Evolutionary conservation across 2,329 filamentous ascomycete species (phyloP), one percentile per base, ranked within the genome.

Genomic region (Talaromyces sp.): DNA sequence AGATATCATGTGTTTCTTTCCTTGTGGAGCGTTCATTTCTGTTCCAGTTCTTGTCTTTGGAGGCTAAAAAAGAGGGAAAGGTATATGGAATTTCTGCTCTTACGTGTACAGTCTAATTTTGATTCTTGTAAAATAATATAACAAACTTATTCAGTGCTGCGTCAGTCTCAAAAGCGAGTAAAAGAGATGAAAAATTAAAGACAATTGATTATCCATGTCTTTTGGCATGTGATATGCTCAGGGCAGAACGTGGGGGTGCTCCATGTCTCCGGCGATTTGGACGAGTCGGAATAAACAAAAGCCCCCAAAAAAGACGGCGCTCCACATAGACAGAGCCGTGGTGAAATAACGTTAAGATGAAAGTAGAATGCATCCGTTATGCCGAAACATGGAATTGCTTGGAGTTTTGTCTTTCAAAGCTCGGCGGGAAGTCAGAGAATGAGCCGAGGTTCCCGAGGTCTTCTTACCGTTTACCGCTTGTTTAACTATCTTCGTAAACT

Each of bases 91-190:
- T 45, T 58, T 45, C 37, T 45, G 35, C 35, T 43, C 27, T 43
- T n/a, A 9, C 49, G 9, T 63, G 56, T 59, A 59, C 17, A 59
- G 56, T 45, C 54, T 54, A 49, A 25, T 45, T 50, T 56, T 49
- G 11, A 39, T 58, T 57, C n/a, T 63, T 63, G 61, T 63, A 63
- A 50, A 52, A 63, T 63, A 63, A 54, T 58, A 57, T 56, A 57
- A 56, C 19, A 43, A 17, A 13, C 27, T 15, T 62, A 41, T 19
- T 22, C 13, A 35, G 43, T 49, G 31, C 22, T 25, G 35, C n/a
- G 8, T 19, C 37, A 22, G 19, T 19, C n/a, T 35, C 19, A 17
- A 10, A 31, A 54, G 22, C 31, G 1, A 31, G 17, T 15, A 15
- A 27, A 27, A 8, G 13, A 25, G 15, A 5, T 31, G 27, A 49